Evolutionary conservation across 2,329 filamentous ascomycete species (phyloP), one percentile per base, ranked within the genome.

Genomic region (Biscogniauxia mediterranea): DNA sequence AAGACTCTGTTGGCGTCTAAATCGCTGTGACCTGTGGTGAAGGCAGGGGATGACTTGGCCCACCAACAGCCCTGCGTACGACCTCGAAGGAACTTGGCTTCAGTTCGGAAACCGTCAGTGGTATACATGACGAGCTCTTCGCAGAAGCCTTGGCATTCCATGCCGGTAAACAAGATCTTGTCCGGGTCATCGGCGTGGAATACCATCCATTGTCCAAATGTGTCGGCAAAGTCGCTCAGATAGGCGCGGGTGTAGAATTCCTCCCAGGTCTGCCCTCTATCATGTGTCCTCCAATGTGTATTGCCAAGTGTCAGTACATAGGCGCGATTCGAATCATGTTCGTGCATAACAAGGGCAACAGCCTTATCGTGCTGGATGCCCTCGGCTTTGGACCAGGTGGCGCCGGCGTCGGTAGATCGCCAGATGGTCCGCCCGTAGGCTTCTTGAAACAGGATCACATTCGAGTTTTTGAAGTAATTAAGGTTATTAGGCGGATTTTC

Each of bases 391-490:
- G 85, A 78, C 94, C 95, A 99, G 53, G 80, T 85, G 68, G 85
- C 85, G 67, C 95, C 96, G 49, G 91, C 93, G 78, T 98, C 87
- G 54, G 83, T 81, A 52, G 94, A 96, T 62, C 91, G 88, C 76
- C 89, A 93, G 56, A 96, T 82, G 64, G 86, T 86, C 62, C 83
- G 82, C 50, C 83, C 83, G 15, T 81, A 75, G 55, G 80, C 72
- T 73, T 96, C 90, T 69, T 89, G 87, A 72, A 92, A 88, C 53
- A 98, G 77, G 61, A 96, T 81, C 56, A 90, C 85, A 74, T 97
- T 89, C 67, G 91, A 93, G 75, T 94, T 91, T 71, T 95, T 89
- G 73, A 99, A 98, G 78, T 97, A 99, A 78, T 90, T 90, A 66
- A 97, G 80, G 73, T 88, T 87, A 58, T 78, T 74, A 0, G 92